phyloP scores from a whole-genome alignment of 208 protist genomes.

The Porcisia deanei region DNA sequence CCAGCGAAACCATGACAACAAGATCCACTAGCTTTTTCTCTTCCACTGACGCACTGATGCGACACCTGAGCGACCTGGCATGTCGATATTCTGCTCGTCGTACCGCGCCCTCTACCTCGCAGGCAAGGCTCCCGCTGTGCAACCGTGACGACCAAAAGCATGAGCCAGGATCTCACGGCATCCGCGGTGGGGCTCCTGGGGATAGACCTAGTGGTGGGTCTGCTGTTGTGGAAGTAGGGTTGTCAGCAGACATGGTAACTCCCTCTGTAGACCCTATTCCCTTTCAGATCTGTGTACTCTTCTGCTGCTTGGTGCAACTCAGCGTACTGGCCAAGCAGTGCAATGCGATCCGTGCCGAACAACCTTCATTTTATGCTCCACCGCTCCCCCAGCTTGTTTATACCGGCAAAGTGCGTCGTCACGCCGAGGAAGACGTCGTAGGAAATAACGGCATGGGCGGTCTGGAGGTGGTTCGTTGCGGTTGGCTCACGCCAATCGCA shows the following conservation, averaged over 20 bases:
- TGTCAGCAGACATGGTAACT: not conserved
- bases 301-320: conserved; percentile 1
- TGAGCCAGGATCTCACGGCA: not conserved
- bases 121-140: not conserved
- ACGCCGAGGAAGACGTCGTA: not conserved
- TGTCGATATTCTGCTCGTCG: not conserved
- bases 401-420: not conserved
- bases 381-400: not conserved
- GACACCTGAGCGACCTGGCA: not conserved
- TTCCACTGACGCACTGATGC: not conserved
- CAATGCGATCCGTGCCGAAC: not conserved
- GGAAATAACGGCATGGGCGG: not conserved
- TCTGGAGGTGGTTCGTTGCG: not conserved
- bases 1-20: no score
- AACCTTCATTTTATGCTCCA: not conserved
- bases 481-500: not conserved
- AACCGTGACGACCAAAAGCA: not conserved
- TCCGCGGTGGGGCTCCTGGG: not conserved
- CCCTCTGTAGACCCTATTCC: not conserved
- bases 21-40: not conserved
- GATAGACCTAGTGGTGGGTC: not conserved
- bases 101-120: not conserved
- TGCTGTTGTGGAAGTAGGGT: not conserved
- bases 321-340: not conserved
- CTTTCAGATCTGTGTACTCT: not conserved